phyloP scores from a whole-genome alignment of 2,329 filamentous ascomycete species.

The Phaeoacremonium minimum region DNA sequence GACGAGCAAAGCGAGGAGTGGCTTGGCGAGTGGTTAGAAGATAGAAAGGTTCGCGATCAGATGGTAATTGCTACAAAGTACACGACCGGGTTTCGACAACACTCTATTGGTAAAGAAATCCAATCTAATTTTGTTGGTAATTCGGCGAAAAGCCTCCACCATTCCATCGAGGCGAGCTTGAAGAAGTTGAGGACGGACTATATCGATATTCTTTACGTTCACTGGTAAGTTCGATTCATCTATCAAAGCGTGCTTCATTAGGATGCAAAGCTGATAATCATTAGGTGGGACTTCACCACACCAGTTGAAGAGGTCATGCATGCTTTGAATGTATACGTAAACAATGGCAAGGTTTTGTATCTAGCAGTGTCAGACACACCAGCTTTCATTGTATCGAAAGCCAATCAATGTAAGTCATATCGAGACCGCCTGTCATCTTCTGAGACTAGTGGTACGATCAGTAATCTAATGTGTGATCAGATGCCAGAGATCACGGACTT shows the following conservation, averaged over 20 bases:
- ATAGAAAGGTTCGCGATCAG: not conserved
- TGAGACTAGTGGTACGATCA: too few relatives aligned
- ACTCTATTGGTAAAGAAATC: not conserved
- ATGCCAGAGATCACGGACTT: slow-evolving; percentile 18
- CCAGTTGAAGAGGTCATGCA: slow-evolving; percentile 20
- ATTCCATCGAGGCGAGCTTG: slow-evolving; percentile 14
- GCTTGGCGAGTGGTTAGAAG: not conserved
- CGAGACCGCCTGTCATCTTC: too few relatives aligned
- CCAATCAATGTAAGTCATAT: too few relatives aligned
- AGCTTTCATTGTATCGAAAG: slow-evolving; percentile 21
- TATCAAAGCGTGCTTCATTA: too few relatives aligned
- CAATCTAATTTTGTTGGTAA: not conserved
- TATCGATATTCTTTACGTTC: slow-evolving; percentile 25
- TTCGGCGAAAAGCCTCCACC: not conserved
- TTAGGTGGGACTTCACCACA: slow-evolving; percentile 17
- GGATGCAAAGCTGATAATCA: too few relatives aligned
- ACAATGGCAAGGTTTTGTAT: slow-evolving; percentile 21
- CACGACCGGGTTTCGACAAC: not conserved
- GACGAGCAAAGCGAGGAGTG: not conserved
- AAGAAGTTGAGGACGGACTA: slow-evolving; percentile 31
- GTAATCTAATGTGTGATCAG: too few relatives aligned
- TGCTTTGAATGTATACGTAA: slow-evolving; percentile 16
- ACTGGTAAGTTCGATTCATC: too few relatives aligned
- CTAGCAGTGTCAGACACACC: slow-evolving; percentile 23
- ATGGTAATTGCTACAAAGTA: not conserved